A percentile compares a stretch with the other conserved stretches of the same genome.
These are phyloP conservation scores for Actinidia arguta DNA, from an alignment of 179 eudicot species.

Conservation along the genomic window DNA sequence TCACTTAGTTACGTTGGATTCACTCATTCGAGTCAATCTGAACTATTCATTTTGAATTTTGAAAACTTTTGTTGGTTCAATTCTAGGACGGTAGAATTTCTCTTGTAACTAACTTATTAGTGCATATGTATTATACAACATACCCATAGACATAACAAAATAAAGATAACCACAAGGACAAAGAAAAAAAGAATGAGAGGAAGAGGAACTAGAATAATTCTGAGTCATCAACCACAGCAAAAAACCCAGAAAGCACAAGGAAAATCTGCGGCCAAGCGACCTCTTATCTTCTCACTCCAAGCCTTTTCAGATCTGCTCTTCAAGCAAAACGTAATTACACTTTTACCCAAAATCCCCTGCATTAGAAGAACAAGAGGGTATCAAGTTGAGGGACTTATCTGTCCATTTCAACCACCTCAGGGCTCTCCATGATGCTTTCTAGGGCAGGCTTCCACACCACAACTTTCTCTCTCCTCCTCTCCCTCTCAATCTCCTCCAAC, in stretches of 20 bases:
- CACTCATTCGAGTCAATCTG: too few relatives aligned
- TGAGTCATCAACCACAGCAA: not conserved
- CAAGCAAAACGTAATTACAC: conserved; percentile 22
- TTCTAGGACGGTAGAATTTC: too few relatives aligned
- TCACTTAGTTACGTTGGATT: too few relatives aligned
- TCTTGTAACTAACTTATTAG: not conserved
- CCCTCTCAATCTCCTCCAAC: conserved; percentile 48
- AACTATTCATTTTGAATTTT: too few relatives aligned
- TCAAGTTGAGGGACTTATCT: conserved; percentile 22
- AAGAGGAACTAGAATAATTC: not conserved
- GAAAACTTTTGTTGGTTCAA: too few relatives aligned
- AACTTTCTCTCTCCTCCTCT: conserved; percentile 29
- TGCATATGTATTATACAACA: not conserved
- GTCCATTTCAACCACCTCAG: conserved; percentile 40
- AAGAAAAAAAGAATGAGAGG: not conserved
- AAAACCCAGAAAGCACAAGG: not conserved
- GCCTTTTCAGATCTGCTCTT: not conserved
- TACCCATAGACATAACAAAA: not conserved
- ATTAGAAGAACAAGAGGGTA: not conserved
- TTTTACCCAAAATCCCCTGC: not conserved
- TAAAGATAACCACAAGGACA: not conserved
- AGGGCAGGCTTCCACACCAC: conserved; percentile 51
- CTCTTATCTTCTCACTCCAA: not conserved
- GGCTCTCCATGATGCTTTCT: conserved; percentile 47
- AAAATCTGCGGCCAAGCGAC: not conserved